phyloP scores from a whole-genome alignment of 345 rosid genomes.

The Boechera retrofracta region DNA sequence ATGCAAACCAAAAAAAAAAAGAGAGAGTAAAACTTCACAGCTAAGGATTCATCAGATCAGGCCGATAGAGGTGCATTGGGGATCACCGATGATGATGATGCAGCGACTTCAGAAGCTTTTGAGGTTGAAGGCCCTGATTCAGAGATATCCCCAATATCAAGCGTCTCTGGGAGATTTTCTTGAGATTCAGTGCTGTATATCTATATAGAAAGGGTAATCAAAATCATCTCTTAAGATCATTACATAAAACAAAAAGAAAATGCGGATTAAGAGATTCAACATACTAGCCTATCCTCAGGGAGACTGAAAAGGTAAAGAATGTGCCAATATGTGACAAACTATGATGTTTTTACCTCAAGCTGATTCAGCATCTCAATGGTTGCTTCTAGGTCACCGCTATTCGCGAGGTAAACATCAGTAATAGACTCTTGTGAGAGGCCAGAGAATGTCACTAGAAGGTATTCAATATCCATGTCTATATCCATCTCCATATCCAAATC shows the following conservation, averaged over 20 bases:
- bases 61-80: constrained; percentile 38
- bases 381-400: constrained; percentile 71
- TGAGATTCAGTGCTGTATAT: constrained; percentile 50
- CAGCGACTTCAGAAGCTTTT: constrained; percentile 33
- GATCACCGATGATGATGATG: constrained; percentile 57
- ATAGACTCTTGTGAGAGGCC: constrained; percentile 82
- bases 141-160: constrained; percentile 78
- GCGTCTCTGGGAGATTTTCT: constrained; percentile 69
- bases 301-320: too few species aligned
- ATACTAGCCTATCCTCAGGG: not conserved
- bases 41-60: constrained; percentile 34
- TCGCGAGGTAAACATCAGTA: constrained; percentile 75
- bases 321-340: not conserved
- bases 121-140: constrained; percentile 53
- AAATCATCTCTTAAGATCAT: constrained; percentile 17
- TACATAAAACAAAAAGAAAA: not conserved
- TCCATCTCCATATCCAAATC: constrained; percentile 63
- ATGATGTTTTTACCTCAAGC: constrained; percentile 64
- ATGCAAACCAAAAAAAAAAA: constrained; percentile 9
- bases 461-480: constrained; percentile 73
- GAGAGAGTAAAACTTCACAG: not conserved
- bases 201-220: constrained; percentile 46
- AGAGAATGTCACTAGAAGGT: constrained; percentile 68
- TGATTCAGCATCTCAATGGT: constrained; percentile 82
- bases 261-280: not conserved